Evolutionary conservation across 2,329 filamentous ascomycete genomes (phyloP).

Genomic region (Penicillium brasilianum): DNA sequence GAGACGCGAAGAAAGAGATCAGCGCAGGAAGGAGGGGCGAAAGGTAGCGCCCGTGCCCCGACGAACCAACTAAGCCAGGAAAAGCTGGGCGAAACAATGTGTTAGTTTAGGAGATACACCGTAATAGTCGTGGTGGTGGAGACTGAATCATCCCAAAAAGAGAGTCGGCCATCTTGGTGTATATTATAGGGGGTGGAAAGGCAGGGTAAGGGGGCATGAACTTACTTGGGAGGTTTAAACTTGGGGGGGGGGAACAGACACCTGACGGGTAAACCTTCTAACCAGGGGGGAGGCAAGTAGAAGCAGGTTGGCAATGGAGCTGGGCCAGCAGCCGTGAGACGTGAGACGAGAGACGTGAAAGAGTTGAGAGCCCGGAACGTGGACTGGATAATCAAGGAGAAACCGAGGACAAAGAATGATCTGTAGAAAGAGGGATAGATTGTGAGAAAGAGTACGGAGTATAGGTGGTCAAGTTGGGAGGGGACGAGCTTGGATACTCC

Average conservation of each 20-base stretch:
- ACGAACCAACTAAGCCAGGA: slow-evolving; percentile 1
- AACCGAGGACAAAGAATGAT: not conserved
- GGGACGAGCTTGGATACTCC: not conserved
- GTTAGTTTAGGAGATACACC: not conserved
- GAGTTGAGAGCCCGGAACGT: not conserved
- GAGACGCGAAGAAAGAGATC: not conserved
- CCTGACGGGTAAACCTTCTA: not conserved
- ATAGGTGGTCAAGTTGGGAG: not conserved
- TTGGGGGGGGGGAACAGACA: not conserved
- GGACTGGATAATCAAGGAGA: not conserved
- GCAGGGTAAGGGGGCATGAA: not conserved
- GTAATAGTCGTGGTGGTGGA: not conserved
- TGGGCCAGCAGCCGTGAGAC: slow-evolving; percentile 6
- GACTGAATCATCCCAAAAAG: not conserved
- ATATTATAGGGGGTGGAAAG: not conserved
- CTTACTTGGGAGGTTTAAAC: not conserved
- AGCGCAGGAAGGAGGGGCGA: slow-evolving; percentile 16
- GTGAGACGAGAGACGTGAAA: not conserved
- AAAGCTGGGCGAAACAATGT: slow-evolving; percentile 1
- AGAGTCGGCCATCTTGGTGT: not conserved
- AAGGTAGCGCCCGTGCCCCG: slow-evolving; percentile 18
- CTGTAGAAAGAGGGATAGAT: not conserved
- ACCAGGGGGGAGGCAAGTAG: not conserved
- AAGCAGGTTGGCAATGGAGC: slow-evolving; percentile 1
- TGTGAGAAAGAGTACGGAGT: not conserved